Conservation (phyloP, 345 rosid species). For the Luvunga scandens region DNA sequence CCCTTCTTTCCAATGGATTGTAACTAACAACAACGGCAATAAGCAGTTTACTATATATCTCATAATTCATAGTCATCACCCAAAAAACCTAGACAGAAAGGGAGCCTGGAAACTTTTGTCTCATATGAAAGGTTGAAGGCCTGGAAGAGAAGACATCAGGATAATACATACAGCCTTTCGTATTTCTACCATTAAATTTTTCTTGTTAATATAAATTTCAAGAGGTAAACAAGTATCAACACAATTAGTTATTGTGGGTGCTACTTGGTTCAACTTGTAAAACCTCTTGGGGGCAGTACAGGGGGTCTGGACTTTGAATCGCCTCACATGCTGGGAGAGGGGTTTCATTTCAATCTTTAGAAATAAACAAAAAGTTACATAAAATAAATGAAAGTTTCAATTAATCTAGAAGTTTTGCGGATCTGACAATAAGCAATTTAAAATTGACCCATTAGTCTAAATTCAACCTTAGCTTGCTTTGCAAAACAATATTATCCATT, state of each 20-base stretch:
- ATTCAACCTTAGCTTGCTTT: background rate
- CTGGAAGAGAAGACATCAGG: background rate
- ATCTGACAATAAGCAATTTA: background rate
- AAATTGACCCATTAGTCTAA: background rate
- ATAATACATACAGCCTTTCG: background rate
- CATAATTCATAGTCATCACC: background rate
- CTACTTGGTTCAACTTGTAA: too few species aligned
- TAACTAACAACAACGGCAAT: conserved; percentile 41
- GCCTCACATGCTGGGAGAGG: too few species aligned
- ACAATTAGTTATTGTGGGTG: too few species aligned
- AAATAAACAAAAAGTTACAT: too few species aligned
- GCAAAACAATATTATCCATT: background rate
- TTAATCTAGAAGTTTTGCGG: background rate
- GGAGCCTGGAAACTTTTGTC: background rate
- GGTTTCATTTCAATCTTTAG: too few species aligned
- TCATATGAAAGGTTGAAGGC: background rate
- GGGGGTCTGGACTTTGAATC: too few species aligned
- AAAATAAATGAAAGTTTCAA: background rate
- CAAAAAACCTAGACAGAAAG: background rate
- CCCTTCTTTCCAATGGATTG: conserved; percentile 90
- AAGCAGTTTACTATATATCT: background rate
- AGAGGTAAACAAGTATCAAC: background rate
- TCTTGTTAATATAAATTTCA: background rate
- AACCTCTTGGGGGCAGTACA: too few species aligned
- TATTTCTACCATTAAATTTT: background rate